Conservation (phyloP, 352 stramenopile species). For the Globisporangium spiculum region DNA sequence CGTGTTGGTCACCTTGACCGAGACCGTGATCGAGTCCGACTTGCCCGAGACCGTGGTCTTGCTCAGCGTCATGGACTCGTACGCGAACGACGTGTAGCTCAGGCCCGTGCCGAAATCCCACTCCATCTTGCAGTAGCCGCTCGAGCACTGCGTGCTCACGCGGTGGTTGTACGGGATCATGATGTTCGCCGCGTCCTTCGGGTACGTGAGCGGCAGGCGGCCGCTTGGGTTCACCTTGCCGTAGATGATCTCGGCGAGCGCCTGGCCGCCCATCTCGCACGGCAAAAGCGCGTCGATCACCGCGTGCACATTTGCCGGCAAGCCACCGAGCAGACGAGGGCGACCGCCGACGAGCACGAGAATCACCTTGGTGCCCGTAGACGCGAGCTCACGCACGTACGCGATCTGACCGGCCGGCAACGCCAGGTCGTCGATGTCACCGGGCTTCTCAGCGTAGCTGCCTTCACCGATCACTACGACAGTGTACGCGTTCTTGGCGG, state of each 20-base stretch:
- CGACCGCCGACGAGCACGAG: conserved; percentile 77
- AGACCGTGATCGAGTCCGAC: conserved; percentile 8
- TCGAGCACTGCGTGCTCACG: conserved; percentile 46
- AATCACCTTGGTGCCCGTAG: conserved; percentile 73
- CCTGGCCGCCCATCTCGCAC: conserved; percentile 75
- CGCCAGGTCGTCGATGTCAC: conserved; percentile 78
- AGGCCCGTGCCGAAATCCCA: conserved; percentile 66
- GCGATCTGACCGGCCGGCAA: conserved; percentile 64
- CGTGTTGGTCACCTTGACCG: conserved; percentile 69
- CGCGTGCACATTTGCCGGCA: conserved; percentile 58
- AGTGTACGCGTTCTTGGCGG: conserved; percentile 54
- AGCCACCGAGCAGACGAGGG: conserved; percentile 63
- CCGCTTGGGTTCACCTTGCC: conserved; percentile 80
- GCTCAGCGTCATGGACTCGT: conserved; percentile 41
- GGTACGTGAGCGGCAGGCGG: conserved; percentile 80
- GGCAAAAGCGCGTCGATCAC: conserved; percentile 81
- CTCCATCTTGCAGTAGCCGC: conserved; percentile 47
- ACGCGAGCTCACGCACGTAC: conserved; percentile 65
- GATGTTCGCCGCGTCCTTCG: conserved; percentile 54
- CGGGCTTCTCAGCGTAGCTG: conserved; percentile 81
- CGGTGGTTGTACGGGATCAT: conserved; percentile 79
- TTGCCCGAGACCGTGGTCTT: conserved; percentile 33
- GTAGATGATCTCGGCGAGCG: conserved; percentile 81
- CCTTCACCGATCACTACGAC: conserved; percentile 78
- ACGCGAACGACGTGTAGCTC: conserved; percentile 70